These are phyloP conservation scores for Symbiotaphrina buchneri DNA, from an alignment of 495 filamentous ascomycete species.

Conservation along the genomic window DNA sequence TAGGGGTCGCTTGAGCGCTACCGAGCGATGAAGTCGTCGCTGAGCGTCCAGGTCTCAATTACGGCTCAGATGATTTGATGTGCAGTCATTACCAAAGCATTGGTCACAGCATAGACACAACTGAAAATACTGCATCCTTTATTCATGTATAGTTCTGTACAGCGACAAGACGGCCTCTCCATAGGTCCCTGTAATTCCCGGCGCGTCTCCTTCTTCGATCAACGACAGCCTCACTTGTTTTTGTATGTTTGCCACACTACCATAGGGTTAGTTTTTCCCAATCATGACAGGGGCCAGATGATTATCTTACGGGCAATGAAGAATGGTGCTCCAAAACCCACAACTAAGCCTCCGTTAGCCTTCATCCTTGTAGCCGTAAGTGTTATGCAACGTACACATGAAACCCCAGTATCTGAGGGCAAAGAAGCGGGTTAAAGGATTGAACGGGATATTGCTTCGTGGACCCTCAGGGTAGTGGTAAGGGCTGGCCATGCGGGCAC, in stretches of 20 bases:
- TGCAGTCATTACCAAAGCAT: too few species aligned
- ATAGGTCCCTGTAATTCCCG: too few species aligned
- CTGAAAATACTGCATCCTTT: too few species aligned
- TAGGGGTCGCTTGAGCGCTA: too few species aligned
- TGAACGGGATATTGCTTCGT: conserved; percentile 86
- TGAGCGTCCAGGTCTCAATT: too few species aligned
- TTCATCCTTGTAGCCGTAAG: conserved; percentile 1
- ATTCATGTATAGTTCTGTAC: too few species aligned
- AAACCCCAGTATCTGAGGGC: conserved; percentile 61
- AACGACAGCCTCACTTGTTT: too few species aligned
- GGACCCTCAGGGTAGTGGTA: conserved; percentile 98
- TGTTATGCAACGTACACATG: conserved; percentile 30
- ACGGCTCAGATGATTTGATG: too few species aligned
- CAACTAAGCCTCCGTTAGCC: conserved; percentile 24
- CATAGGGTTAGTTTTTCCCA: conserved; percentile 11
- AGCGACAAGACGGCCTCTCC: too few species aligned
- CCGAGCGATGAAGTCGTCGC: too few species aligned
- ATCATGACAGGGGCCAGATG: conserved; percentile 1
- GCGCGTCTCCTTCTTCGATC: too few species aligned
- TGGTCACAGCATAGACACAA: too few species aligned
- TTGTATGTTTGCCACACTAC: conserved; percentile 79
- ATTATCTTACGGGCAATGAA: conserved; percentile 50
- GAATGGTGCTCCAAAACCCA: conserved; percentile 65
- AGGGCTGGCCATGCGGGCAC: conserved; percentile 62
- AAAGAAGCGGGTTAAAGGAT: conserved; percentile 75